Evolutionary conservation across 108 stramenopile species (phyloP).

Genomic region (Fragilariopsis cylindrus): DNA sequence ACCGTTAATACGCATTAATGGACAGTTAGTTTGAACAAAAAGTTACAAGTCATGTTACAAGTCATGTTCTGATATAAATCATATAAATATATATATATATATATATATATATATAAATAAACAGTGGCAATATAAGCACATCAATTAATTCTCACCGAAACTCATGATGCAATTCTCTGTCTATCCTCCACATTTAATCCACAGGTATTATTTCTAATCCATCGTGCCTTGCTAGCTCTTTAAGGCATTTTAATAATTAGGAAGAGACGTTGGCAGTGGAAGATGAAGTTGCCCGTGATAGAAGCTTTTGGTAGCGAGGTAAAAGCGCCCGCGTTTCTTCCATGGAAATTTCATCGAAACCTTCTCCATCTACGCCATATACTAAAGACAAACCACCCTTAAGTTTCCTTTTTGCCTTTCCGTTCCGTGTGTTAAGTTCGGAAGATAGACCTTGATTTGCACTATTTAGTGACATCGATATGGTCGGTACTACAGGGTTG

Average conservation of each 20-base stretch:
- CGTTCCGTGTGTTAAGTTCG: constrained; percentile 12
- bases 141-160: too few species aligned
- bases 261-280: background rate
- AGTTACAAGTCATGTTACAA: background rate
- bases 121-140: too few species aligned
- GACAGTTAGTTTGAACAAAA: constrained; percentile 10
- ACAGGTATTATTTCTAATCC: too few species aligned
- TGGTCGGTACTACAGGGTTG: background rate
- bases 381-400: constrained; percentile 61
- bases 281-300: constrained; percentile 9
- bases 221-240: too few species aligned
- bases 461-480: constrained; percentile 29
- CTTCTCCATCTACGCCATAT: constrained; percentile 39
- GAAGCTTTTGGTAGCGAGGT: constrained; percentile 44
- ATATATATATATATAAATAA: too few species aligned
- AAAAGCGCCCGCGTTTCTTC: constrained; percentile 54
- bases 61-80: background rate
- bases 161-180: too few species aligned
- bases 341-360: constrained; percentile 49
- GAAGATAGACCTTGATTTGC: constrained; percentile 8
- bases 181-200: too few species aligned
- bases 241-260: too few species aligned
- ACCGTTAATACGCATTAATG: background rate
- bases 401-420: constrained; percentile 40
- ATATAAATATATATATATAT: background rate